Percentiles rank a stretch among this genome's conserved stretches.
These are phyloP conservation scores for Stemphylium beticola DNA, from an alignment of 2,329 filamentous ascomycete species.

Conservation along the genomic window DNA sequence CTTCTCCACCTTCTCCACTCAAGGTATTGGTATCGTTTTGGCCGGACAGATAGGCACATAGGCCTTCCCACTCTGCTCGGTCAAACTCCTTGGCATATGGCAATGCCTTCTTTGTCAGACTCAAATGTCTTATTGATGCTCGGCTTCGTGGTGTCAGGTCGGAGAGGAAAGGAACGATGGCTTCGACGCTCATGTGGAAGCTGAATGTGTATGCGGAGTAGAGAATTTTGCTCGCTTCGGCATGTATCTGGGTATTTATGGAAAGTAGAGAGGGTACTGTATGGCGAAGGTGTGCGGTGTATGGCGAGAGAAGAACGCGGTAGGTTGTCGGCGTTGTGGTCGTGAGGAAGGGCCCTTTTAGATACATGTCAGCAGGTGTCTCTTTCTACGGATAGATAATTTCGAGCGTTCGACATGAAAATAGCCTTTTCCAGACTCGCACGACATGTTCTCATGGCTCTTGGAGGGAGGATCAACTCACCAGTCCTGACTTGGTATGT, in stretches of 20 bases:
- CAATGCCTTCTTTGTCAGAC: conserved; percentile 63
- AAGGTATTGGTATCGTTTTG: not conserved
- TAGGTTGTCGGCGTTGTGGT: conserved; percentile 63
- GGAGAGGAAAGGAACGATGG: conserved; percentile 64
- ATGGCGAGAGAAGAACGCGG: conserved; percentile 53
- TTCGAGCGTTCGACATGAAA: not conserved
- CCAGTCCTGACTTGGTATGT: conserved; percentile 48
- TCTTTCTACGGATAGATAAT: not conserved
- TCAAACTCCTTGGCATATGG: conserved; percentile 63
- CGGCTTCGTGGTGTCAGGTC: conserved; percentile 61
- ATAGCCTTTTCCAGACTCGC: not conserved
- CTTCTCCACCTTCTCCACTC: not conserved
- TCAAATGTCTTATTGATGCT: conserved; percentile 57
- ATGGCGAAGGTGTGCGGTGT: conserved; percentile 55
- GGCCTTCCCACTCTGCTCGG: conserved; percentile 60
- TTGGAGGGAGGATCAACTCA: conserved; percentile 21
- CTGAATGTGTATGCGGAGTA: conserved; percentile 65
- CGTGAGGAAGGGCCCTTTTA: conserved; percentile 50
- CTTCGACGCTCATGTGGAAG: conserved; percentile 66
- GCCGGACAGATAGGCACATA: conserved; percentile 53
- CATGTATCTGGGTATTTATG: conserved; percentile 52
- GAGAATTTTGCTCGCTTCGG: conserved; percentile 62
- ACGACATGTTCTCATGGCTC: not conserved
- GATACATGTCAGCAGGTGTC: conserved; percentile 19
- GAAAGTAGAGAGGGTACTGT: conserved; percentile 39